Evolutionary conservation across 805 yeast species (phyloP), one percentile per base, ranked within the genome.

Genomic region (Ogataea trehalophila): DNA sequence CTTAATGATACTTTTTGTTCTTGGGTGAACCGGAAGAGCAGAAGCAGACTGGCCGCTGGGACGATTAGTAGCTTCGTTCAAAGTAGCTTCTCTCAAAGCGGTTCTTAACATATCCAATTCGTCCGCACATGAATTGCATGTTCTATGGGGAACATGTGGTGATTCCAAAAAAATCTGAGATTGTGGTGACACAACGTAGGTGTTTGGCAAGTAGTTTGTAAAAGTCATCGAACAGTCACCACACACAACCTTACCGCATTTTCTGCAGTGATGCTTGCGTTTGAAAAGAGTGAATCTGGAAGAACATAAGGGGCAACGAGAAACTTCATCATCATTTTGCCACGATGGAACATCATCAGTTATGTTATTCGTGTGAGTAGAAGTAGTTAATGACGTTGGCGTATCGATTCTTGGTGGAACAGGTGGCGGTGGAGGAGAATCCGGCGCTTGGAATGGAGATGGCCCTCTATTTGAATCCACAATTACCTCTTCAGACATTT

Each of bases 221-320:
- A 66, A 64, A 20, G 76, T 71, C 8, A 69, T 61, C 6, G 92
- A 81, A 58, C 96, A 88, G 37, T 62, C 57, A 31, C 80, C 83
- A 65, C 96, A 88, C 16, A 84, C 87, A 0, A 89, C 83, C 33
- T 80, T 71, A 3, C 96, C 96, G 67, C 96, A 88, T 49, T 69
- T 73, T 44, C 94, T 73, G 64, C 96, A 88, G 63, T 88, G 96
- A 66, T 88, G 96, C 47, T 90, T 75, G 48, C 96, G 73, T 60
- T 71, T 77, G 63, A 85, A 81, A 47, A 87, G 65, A 2, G 82
- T 71, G 67, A 81, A 88, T 37, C 53, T 46, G 0, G 61, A 50
- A 31, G 61, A 59, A 62, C 96, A 88, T 4, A 80, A 57, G 18
- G 73, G 72, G 59, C 96, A 88, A 2, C 57, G 58, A 0, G 52